Evolutionary conservation across 805 yeast genomes (phyloP).

Genomic region (Saccharomycopsis babjevae): DNA sequence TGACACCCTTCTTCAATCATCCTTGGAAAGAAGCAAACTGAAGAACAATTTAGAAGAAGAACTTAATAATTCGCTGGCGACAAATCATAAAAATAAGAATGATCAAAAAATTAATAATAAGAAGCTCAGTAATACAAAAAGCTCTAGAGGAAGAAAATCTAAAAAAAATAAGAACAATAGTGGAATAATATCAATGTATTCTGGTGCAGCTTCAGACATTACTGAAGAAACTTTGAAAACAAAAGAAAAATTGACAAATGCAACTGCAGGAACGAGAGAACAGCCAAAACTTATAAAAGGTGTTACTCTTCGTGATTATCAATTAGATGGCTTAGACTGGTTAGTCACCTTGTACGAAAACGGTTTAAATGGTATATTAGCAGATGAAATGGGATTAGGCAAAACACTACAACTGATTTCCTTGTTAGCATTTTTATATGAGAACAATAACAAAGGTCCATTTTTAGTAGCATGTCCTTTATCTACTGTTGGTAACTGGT

Average conservation of each 20-base stretch:
- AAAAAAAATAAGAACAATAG: constrained; percentile 10
- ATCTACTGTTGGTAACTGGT: constrained; percentile 84
- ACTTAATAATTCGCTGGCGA: constrained; percentile 16
- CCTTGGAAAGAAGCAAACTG: constrained; percentile 28
- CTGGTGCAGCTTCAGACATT: constrained; percentile 5
- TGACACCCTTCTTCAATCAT: constrained; percentile 53
- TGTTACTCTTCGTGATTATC: constrained; percentile 69
- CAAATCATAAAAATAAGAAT: constrained; percentile 18
- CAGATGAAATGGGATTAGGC: constrained; percentile 97
- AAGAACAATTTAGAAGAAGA: constrained; percentile 20
- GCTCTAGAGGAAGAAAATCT: constrained; percentile 7
- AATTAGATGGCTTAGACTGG: constrained; percentile 88
- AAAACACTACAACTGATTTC: constrained; percentile 87
- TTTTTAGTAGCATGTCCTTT: constrained; percentile 72
- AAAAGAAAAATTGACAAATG: constrained; percentile 19
- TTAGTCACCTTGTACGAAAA: constrained; percentile 78
- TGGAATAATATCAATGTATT: constrained; percentile 18
- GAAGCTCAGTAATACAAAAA: constrained; percentile 6
- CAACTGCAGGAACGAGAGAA: constrained; percentile 20
- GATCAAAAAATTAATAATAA: constrained; percentile 17
- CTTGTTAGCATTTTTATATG: constrained; percentile 62
- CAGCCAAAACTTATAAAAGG: constrained; percentile 50
- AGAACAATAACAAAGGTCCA: constrained; percentile 70
- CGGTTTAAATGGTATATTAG: constrained; percentile 89
- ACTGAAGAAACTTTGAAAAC: constrained; percentile 21